phyloP scores from a whole-genome alignment of 768 basidiomycete genomes.

The Tricholomella constricta region DNA sequence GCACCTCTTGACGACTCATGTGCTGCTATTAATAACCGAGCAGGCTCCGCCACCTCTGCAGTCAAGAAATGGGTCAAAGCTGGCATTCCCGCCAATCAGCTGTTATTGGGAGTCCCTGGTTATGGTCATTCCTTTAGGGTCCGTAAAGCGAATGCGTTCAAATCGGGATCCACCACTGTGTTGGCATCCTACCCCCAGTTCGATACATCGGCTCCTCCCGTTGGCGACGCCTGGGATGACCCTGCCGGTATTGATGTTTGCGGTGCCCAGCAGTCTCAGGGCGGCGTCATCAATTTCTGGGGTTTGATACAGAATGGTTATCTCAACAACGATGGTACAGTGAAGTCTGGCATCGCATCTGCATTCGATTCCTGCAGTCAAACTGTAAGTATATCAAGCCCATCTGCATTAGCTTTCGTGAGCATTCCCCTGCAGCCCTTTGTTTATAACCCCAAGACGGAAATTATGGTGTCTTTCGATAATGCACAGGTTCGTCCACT shows the following conservation, averaged over 20 bases:
- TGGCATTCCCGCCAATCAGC: constrained; percentile 65
- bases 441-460: constrained; percentile 40
- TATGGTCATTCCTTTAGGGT: constrained; percentile 84
- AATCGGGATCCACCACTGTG: constrained; percentile 32
- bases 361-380: constrained; percentile 68
- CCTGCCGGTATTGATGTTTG: constrained; percentile 54
- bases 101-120: constrained; percentile 81
- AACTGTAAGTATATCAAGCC: constrained; percentile 50
- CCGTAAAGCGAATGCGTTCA: constrained; percentile 43
- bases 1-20: constrained; percentile 87
- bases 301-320: constrained; percentile 60
- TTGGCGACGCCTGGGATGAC: constrained; percentile 68
- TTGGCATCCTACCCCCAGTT: constrained; percentile 58
- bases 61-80: constrained; percentile 73
- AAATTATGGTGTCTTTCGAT: constrained; percentile 54
- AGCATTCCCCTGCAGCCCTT: constrained; percentile 36
- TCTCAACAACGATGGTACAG: constrained; percentile 48
- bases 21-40: constrained; percentile 54
- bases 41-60: constrained; percentile 76
- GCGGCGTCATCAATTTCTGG: constrained; percentile 67
- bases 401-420: background rate
- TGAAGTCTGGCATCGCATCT: constrained; percentile 51
- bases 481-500: constrained; percentile 36
- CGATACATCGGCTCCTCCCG: constrained; percentile 46
- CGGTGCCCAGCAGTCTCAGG: constrained; percentile 49